These are phyloP conservation scores for Sherardia arvensis DNA, from an alignment of 257 asterid species.

Conservation along the genomic window DNA sequence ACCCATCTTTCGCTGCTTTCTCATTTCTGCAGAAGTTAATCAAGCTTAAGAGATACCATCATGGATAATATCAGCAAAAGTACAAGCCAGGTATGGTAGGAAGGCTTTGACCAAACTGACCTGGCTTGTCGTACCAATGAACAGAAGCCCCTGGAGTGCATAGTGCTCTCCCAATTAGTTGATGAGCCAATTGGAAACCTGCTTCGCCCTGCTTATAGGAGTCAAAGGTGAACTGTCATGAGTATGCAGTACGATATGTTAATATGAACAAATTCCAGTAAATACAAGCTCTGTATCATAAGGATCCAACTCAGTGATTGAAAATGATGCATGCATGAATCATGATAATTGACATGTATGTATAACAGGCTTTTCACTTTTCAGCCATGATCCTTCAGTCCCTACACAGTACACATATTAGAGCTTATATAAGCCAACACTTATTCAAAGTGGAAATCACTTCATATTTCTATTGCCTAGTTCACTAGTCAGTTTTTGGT, in stretches of 20 bases:
- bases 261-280: background rate
- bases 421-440: background rate
- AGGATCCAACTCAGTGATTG: background rate
- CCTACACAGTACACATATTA: background rate
- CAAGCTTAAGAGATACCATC: constrained; percentile 1
- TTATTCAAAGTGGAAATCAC: background rate
- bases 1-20: constrained; percentile 98
- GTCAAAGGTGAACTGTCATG: background rate
- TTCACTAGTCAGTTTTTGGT: background rate
- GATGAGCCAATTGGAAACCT: constrained; percentile 66
- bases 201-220: constrained; percentile 56
- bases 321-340: background rate
- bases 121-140: constrained; percentile 99
- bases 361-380: background rate
- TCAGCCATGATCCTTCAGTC: background rate
- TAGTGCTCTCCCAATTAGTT: constrained; percentile 64
- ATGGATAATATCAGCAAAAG: background rate
- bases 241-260: background rate
- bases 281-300: background rate
- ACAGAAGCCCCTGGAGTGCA: constrained; percentile 72
- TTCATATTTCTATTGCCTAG: background rate
- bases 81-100: background rate
- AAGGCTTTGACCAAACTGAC: constrained; percentile 29
- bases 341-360: background rate
- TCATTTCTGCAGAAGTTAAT: constrained; percentile 46